phyloP scores from a whole-genome alignment of 2,329 filamentous ascomycete species.

The Ilyonectria destructans region DNA sequence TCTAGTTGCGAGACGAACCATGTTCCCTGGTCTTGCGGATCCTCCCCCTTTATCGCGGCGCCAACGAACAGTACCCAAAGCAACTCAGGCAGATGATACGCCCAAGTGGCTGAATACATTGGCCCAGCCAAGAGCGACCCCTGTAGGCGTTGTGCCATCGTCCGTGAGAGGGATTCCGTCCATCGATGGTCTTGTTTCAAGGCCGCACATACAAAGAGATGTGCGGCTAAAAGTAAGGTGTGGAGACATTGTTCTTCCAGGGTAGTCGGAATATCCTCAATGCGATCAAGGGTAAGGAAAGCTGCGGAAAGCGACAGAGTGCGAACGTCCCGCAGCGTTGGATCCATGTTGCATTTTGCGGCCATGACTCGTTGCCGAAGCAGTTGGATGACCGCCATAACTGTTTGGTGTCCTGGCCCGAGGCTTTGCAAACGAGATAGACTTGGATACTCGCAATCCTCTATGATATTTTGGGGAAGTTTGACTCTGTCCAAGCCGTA shows the following conservation, averaged over 20 bases:
- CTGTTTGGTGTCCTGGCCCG: conserved; percentile 1
- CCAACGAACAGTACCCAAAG: conserved; percentile 20
- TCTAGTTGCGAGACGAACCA: conserved; percentile 17
- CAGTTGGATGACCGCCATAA: background rate
- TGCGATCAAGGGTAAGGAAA: conserved; percentile 1
- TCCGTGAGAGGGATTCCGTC: background rate
- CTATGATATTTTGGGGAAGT: background rate
- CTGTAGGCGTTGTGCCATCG: conserved; percentile 3
- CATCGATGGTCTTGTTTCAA: conserved; percentile 15
- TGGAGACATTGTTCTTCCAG: conserved; percentile 8
- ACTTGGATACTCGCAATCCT: background rate
- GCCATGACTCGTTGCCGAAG: conserved; percentile 16
- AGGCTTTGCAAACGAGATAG: conserved; percentile 5
- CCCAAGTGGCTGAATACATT: conserved; percentile 1
- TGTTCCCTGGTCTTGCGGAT: background rate
- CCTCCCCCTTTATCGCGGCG: background rate
- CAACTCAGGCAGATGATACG: conserved; percentile 7
- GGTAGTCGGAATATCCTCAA: conserved; percentile 3
- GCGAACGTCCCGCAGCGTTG: conserved; percentile 18
- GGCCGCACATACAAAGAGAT: conserved; percentile 8
- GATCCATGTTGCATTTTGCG: conserved; percentile 15
- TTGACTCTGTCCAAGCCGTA: conserved; percentile 1
- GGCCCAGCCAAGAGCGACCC: background rate
- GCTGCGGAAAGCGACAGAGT: conserved; percentile 7
- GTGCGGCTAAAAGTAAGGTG: conserved; percentile 5